phyloP scores from a whole-genome alignment of 768 basidiomycete genomes.

The Russula virescens region DNA sequence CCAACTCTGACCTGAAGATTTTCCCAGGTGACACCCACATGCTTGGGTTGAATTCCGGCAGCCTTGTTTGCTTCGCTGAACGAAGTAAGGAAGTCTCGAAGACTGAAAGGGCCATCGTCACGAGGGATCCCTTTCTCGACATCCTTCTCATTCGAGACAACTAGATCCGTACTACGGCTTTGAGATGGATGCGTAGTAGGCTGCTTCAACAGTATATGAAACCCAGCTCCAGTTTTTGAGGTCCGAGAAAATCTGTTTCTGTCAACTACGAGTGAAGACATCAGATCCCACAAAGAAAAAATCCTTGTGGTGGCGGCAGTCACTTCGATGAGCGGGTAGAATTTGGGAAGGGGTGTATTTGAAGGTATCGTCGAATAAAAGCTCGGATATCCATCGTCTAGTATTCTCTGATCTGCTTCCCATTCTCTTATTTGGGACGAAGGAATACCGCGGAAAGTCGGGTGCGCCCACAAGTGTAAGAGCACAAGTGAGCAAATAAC shows the following conservation, averaged over 20 bases:
- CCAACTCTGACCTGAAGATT: slow-evolving; percentile 56
- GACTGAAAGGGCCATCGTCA: slow-evolving; percentile 44
- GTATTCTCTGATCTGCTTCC: not conserved
- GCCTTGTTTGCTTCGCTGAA: slow-evolving; percentile 60
- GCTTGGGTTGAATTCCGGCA: slow-evolving; percentile 68
- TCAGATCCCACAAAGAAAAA: not conserved
- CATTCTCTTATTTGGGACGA: not conserved
- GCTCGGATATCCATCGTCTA: not conserved
- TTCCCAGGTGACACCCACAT: slow-evolving; percentile 73
- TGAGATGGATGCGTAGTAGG: not conserved
- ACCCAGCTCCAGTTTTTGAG: not conserved
- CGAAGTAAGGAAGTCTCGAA: slow-evolving; percentile 60
- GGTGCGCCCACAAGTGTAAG: not conserved
- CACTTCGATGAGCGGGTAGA: not conserved
- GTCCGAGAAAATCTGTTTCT: not conserved
- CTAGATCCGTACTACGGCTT: not conserved
- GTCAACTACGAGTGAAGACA: not conserved
- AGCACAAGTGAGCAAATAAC: not conserved
- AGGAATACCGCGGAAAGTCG: slow-evolving; percentile 4
- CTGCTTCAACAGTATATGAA: not conserved
- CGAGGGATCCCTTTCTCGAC: slow-evolving; percentile 41
- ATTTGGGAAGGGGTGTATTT: not conserved
- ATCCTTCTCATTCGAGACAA: slow-evolving; percentile 27
- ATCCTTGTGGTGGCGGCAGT: not conserved
- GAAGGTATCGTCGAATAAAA: not conserved